Evolutionary conservation across 2,329 filamentous ascomycete genomes (phyloP), one percentile per base, ranked within the genome.

Genomic region (Xylaria sp.): DNA sequence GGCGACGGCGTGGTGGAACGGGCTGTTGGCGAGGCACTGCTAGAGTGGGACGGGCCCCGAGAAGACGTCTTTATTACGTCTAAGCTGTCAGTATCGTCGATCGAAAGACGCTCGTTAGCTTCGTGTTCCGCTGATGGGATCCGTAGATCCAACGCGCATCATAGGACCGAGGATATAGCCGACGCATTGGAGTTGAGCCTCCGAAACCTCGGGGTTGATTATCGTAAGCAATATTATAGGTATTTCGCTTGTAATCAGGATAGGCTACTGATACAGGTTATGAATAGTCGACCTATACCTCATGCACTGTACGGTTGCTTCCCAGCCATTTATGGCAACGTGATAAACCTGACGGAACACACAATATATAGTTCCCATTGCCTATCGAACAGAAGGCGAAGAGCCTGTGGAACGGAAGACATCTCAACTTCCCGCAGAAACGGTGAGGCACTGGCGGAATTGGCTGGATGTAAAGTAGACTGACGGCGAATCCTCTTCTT

Each of bases 281-380:
- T 19, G 7, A 50, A 26, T 48, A 58, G 55, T 58, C 44, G 55
- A 58, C 40, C 50, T 58, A n/a, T 58, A 54, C 41, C 47, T 54
- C 24, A 58, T 58, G 55, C 55, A 58, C 24, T 57, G 50, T 58
- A 55, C 45, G 9, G 16, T 1, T 22, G 21, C 6, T 43, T 22
- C 4, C 3, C 20, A n/a, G n/a, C n/a, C n/a, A n/a, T n/a, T n/a
- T n/a, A n/a, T n/a, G n/a, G n/a, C n/a, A n/a, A n/a, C n/a, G n/a
- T n/a, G n/a, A n/a, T n/a, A n/a, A n/a, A n/a, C n/a, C n/a, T n/a
- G n/a, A n/a, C n/a, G n/a, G n/a, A n/a, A n/a, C n/a, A n/a, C n/a
- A 26, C 40, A 22, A 9, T 22, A 44, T 26, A 38, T 17, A 59
- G 56, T 49, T 24, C 55, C 52, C 17, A 43, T 53, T 49, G 57